phyloP scores from a whole-genome alignment of 768 basidiomycete genomes.

The Rhodotorula kratochvilovae region DNA sequence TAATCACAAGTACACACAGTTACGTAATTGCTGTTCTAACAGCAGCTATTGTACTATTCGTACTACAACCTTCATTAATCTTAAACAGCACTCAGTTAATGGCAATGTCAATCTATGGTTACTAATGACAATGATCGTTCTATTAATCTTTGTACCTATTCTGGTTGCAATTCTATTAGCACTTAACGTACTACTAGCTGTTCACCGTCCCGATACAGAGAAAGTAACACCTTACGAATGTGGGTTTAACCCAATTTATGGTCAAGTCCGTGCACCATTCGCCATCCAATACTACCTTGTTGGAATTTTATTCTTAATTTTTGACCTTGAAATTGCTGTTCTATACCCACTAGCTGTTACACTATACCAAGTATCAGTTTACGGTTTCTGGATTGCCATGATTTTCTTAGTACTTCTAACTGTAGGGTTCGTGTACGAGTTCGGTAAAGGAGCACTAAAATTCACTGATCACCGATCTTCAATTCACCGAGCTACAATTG shows the following conservation, averaged over 20 bases:
- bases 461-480: conserved; percentile 25
- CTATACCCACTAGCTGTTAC: conserved; percentile 12
- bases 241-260: conserved; percentile 13
- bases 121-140: conserved; percentile 26
- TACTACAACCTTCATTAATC: conserved; percentile 31
- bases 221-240: conserved; percentile 14
- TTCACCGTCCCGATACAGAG: conserved; percentile 11
- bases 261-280: conserved; percentile 9
- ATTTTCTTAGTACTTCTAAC: conserved; percentile 15
- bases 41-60: conserved; percentile 16
- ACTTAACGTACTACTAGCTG: conserved; percentile 16
- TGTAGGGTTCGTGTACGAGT: conserved; percentile 13
- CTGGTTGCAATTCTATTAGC: conserved; percentile 21
- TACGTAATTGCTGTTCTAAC: conserved; percentile 30
- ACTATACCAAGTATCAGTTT: conserved; percentile 19
- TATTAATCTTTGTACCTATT: conserved; percentile 23
- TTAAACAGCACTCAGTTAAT: conserved; percentile 28
- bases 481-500: conserved; percentile 15
- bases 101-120: conserved; percentile 18
- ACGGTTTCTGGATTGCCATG: conserved; percentile 16
- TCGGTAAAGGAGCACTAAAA: conserved; percentile 7
- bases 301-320: conserved; percentile 16
- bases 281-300: conserved; percentile 15
- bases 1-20: conserved; percentile 25
- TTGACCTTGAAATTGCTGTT: conserved; percentile 11